Conservation (phyloP, 192 early-diverging fungal genomes). For the Powellomyces hirtus region DNA sequence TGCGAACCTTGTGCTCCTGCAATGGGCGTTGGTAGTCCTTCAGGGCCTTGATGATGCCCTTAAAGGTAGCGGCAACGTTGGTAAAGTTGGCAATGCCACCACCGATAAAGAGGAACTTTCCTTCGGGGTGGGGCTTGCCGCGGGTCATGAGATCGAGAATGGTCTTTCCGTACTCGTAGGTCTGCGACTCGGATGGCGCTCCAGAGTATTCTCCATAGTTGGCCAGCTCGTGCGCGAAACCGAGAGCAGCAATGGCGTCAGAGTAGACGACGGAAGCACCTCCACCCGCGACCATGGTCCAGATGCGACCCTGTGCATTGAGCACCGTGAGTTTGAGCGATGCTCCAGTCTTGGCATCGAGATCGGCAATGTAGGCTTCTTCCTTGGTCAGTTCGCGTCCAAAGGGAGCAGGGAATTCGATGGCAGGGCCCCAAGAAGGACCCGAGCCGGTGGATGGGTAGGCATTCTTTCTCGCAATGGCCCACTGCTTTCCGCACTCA, state of each 20-base stretch:
- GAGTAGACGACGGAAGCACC: constrained; percentile 98
- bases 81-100: constrained; percentile 99
- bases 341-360: constrained; percentile 98
- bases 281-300: constrained; percentile 99
- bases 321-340: constrained; percentile 97
- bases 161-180: constrained; percentile 99
- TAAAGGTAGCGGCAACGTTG: constrained; percentile 98
- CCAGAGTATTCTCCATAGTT: constrained; percentile 99
- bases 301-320: constrained; percentile 92
- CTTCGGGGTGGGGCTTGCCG: constrained; percentile 73
- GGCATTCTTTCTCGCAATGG: constrained; percentile 70
- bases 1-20: constrained; percentile 83
- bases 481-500: constrained; percentile 95
- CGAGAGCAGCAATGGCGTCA: constrained; percentile 97
- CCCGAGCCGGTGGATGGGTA: constrained; percentile 43
- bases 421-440: constrained; percentile 74
- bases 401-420: constrained; percentile 98
- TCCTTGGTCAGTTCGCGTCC: constrained; percentile 94
- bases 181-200: constrained; percentile 98
- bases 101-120: constrained; percentile 97
- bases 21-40: constrained; percentile 88
- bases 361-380: constrained; percentile 96
- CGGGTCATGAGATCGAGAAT: constrained; percentile 98
- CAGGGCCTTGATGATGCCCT: constrained; percentile 95
- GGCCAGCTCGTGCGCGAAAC: constrained; percentile 90